Evolutionary conservation across 352 stramenopile species (phyloP).

Genomic region (Phytopythium chamaehyphon): DNA sequence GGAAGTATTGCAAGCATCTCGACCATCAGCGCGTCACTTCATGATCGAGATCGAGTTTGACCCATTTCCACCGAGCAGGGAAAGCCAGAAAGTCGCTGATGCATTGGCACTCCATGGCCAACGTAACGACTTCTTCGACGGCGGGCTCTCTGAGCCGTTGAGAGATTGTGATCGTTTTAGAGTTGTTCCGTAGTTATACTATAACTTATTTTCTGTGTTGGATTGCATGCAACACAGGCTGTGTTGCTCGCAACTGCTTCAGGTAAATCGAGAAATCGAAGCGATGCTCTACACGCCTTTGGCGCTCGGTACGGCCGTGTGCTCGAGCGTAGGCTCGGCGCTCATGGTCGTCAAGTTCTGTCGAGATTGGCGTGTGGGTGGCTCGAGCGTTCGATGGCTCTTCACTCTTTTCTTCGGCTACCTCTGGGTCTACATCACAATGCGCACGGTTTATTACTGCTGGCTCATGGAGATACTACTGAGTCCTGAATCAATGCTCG

Average conservation of each 20-base stretch:
- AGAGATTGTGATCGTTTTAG: no score
- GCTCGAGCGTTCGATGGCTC: slow-evolving; percentile 29
- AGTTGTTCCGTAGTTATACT: no score
- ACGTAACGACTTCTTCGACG: no score
- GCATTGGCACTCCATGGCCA: no score
- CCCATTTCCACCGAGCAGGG: not conserved
- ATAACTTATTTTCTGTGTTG: no score
- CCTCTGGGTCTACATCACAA: slow-evolving; percentile 20
- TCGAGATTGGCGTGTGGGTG: slow-evolving; percentile 26
- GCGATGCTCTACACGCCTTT: slow-evolving; percentile 31
- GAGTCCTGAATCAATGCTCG: not conserved
- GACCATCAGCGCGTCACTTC: slow-evolving; percentile 4
- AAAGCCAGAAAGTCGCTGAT: no score
- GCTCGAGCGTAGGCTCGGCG: slow-evolving; percentile 15
- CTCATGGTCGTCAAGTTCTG: slow-evolving; percentile 25
- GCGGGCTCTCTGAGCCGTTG: no score
- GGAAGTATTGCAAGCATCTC: slow-evolving; percentile 1
- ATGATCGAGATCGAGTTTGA: slow-evolving; percentile 1
- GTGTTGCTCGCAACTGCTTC: no score
- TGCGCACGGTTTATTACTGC: slow-evolving; percentile 12
- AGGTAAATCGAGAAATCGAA: not conserved
- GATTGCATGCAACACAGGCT: no score
- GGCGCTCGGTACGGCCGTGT: slow-evolving; percentile 8
- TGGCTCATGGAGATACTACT: slow-evolving; percentile 20
- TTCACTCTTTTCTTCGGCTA: slow-evolving; percentile 40